Evolutionary conservation across 805 yeast species (phyloP), one percentile per base, ranked within the genome.

Genomic region (Gaillardinia entomophila): DNA sequence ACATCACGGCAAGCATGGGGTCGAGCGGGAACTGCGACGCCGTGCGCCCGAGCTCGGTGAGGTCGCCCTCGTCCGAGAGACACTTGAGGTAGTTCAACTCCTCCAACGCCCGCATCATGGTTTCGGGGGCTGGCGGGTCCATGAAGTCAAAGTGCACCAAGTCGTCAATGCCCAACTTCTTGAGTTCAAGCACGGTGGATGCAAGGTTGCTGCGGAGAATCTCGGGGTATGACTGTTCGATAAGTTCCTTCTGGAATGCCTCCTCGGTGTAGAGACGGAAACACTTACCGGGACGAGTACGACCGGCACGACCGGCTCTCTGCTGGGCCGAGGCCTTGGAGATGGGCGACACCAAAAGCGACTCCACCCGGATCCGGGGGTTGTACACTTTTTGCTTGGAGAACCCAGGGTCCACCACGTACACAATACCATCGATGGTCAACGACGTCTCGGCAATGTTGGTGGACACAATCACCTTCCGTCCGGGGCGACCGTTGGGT

Each of bases 91-190:
- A 92, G 54, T 92, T 89, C 50, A 90, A 71, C 58, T 90, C 98
- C 59, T 90, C 98, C 41, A 90, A 67, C 0, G 97, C 97, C 56
- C 98, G 75, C 98, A 92, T 92, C 98, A 90, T 92, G 5, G 98
- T 92, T 60, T 90, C 98, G 7, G 98, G 98, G 2, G 97, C 97
- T 11, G 98, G 98, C 6, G 98, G 97, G 54, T 90, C 98, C 95
- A 90, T 90, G 55, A 92, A 90, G 57, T 92, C 98, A 53, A 90
- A 90, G 62, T 90, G 97, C 25, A 92, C 98, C 51, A 90, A 75
- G 62, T 90, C 97, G 54, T 92, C 95, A 42, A 90, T 75, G 11
- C 97, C 97, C 42, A 92, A 73, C 60, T 92, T 92, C 57, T 92
- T 92, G 59, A 90, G 71, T 56, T 92, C 95, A 42, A 90, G 65